A percentile compares a stretch with the other conserved stretches of the same genome.
Conservation (phyloP, 2,329 filamentous ascomycete species). For the Coniochaeta sp. region DNA sequence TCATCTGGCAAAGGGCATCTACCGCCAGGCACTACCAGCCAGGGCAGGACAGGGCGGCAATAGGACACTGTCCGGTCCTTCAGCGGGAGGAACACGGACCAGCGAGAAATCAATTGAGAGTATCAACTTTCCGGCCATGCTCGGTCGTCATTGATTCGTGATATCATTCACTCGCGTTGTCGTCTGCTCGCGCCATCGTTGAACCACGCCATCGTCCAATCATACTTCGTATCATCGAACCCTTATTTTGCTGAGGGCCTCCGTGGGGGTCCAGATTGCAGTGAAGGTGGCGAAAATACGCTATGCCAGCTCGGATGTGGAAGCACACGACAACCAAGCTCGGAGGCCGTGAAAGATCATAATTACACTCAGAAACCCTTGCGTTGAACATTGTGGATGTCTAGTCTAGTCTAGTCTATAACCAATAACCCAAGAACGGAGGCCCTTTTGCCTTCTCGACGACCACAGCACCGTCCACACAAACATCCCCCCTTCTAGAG, state of each 20-base stretch:
- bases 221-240: neutral
- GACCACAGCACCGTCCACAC: neutral
- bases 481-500: neutral
- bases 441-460: neutral
- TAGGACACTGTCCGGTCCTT: neutral
- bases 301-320: neutral
- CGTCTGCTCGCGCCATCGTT: neutral
- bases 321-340: too few species aligned
- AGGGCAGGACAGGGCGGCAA: neutral
- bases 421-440: neutral
- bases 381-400: neutral
- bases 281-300: neutral
- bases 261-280: neutral
- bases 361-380: neutral
- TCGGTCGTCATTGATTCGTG: neutral
- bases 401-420: neutral
- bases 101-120: neutral
- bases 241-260: neutral
- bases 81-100: neutral
- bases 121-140: neutral
- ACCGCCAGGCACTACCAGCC: neutral
- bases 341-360: neutral
- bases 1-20: neutral
- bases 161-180: neutral
- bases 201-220: neutral